Evolutionary conservation across 2,329 filamentous ascomycete species (phyloP).

Genomic region (Fusarium vanettenii): DNA sequence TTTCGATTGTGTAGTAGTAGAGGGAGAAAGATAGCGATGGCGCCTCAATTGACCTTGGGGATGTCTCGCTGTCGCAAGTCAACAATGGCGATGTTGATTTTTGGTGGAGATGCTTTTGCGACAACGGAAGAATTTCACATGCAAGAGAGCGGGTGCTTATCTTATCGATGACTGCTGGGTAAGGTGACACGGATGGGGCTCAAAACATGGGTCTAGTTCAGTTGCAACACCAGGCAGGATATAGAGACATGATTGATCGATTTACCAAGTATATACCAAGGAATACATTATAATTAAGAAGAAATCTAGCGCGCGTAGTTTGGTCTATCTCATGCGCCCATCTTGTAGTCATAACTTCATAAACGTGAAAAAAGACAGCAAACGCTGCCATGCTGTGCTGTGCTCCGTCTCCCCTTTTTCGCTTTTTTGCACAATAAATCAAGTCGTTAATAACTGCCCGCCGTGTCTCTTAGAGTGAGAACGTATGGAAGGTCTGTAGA

Average conservation of each 20-base stretch:
- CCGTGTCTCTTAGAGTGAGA: conserved; percentile 49
- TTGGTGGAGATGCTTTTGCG: conserved; percentile 24
- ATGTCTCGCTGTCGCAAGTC: background rate
- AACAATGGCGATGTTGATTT: conserved; percentile 24
- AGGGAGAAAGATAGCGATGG: no score
- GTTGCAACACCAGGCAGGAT: background rate
- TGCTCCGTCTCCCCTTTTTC: background rate
- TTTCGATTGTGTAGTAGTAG: no score
- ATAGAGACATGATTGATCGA: background rate
- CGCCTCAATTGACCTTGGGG: background rate
- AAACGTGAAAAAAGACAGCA: conserved; percentile 26
- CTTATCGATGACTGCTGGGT: conserved; percentile 31
- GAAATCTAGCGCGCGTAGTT: conserved; percentile 20
- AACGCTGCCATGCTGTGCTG: conserved; percentile 1
- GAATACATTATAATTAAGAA: conserved; percentile 38
- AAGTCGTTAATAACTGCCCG: conserved; percentile 40
- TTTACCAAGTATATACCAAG: conserved; percentile 11
- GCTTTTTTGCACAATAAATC: background rate
- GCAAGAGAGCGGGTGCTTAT: conserved; percentile 29
- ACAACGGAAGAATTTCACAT: conserved; percentile 42
- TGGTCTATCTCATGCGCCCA: conserved; percentile 11
- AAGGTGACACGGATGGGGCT: background rate
- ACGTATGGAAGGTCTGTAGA: conserved; percentile 51
- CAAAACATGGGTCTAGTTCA: background rate
- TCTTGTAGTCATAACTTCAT: conserved; percentile 33